Conservation (phyloP, 768 basidiomycete genomes). For the Trametes punicea region DNA sequence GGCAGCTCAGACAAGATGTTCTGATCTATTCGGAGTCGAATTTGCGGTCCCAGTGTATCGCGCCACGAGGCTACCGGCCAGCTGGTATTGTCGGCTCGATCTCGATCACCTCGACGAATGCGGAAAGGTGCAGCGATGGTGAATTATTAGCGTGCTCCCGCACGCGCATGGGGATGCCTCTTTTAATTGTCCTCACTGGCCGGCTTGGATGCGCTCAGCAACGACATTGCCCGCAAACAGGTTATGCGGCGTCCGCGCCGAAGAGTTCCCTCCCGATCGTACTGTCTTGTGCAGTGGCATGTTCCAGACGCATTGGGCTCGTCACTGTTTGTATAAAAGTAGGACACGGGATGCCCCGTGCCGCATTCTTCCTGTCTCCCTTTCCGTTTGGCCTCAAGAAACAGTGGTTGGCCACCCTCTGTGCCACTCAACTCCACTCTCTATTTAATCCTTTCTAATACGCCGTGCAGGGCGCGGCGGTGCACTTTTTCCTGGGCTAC, state of each 20-base stretch:
- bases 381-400: neutral
- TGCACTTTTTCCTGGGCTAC: neutral
- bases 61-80: constrained; percentile 16
- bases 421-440: constrained; percentile 6
- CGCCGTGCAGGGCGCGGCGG: constrained; percentile 14
- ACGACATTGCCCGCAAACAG: neutral
- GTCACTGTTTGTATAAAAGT: constrained; percentile 4
- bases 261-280: neutral
- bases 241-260: neutral
- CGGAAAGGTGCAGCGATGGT: neutral
- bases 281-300: constrained; percentile 6
- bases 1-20: neutral
- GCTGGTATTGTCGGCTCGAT: constrained; percentile 9
- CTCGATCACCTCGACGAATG: constrained; percentile 3
- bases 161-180: neutral
- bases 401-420: constrained; percentile 2
- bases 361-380: neutral
- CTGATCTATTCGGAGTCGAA: constrained; percentile 2
- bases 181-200: constrained; percentile 7
- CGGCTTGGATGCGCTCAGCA: neutral
- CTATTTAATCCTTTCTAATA: constrained; percentile 13
- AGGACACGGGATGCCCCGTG: neutral
- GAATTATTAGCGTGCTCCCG: neutral
- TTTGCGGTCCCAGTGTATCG: too few species aligned
- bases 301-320: neutral